phyloP scores from a whole-genome alignment of 331 rosid species.

The Pyrus hybrid region DNA sequence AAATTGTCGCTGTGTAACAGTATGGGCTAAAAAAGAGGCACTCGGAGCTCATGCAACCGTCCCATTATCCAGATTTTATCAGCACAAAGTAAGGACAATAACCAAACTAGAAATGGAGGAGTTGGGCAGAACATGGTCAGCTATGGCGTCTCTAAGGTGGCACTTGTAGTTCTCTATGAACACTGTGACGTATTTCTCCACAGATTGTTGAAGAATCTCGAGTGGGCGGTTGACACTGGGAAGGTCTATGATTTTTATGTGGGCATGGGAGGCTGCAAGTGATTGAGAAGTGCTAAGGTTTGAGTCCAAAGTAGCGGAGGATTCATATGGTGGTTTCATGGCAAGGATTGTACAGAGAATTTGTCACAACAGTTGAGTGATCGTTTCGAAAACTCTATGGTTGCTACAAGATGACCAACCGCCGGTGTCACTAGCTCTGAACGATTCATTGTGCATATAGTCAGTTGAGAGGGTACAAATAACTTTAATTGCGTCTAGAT shows the following conservation, averaged over 20 bases:
- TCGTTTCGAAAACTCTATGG: conserved; percentile 14
- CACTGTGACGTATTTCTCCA: not conserved
- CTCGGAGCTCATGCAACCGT: too few species aligned
- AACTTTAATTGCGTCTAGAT: too few species aligned
- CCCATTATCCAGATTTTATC: too few species aligned
- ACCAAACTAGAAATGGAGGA: not conserved
- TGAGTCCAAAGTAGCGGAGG: too few species aligned
- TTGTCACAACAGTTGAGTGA: not conserved
- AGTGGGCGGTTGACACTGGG: conserved; percentile 1
- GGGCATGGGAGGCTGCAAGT: not conserved
- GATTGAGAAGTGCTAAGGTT: not conserved
- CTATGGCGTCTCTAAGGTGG: conserved; percentile 11
- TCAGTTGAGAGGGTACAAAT: too few species aligned
- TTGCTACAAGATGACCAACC: conserved; percentile 14
- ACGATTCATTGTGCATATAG: not conserved
- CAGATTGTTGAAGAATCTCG: not conserved
- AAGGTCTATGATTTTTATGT: conserved; percentile 5
- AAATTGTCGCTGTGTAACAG: too few species aligned
- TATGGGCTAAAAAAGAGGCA: too few species aligned
- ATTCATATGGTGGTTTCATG: not conserved
- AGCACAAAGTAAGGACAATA: not conserved
- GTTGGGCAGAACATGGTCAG: not conserved
- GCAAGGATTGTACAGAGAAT: conserved; percentile 15
- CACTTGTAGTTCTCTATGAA: not conserved
- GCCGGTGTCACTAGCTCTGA: conserved; percentile 12